Conservation (phyloP, 495 filamentous ascomycete species). For the Talaromyces ruber region DNA sequence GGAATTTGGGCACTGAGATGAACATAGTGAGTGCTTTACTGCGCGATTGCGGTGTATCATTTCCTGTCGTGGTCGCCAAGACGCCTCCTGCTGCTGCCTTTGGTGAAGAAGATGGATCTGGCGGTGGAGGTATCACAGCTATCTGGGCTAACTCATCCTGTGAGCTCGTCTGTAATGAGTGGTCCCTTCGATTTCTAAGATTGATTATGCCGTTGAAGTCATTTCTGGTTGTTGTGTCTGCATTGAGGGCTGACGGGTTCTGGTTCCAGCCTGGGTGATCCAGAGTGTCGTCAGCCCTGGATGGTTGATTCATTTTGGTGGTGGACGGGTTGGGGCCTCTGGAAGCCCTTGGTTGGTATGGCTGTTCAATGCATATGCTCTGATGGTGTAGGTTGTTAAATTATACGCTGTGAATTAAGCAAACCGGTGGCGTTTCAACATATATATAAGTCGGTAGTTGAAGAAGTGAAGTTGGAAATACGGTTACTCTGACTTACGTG, state of each 20-base stretch:
- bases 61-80: neutral
- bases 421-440: neutral
- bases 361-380: neutral
- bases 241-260: conserved; percentile 44
- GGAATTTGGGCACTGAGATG: neutral
- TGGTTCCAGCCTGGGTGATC: conserved; percentile 52
- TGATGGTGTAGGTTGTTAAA: neutral
- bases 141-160: neutral
- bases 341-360: neutral
- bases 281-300: conserved; percentile 50
- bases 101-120: neutral
- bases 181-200: conserved; percentile 27
- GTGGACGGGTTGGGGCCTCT: neutral
- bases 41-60: neutral
- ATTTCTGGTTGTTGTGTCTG: conserved; percentile 52
- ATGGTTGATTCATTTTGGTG: conserved; percentile 52
- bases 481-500: neutral
- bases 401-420: neutral
- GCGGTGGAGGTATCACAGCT: neutral
- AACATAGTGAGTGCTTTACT: neutral
- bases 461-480: neutral
- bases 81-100: neutral
- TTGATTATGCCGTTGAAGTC: conserved; percentile 53
- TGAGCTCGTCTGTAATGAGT: conserved; percentile 8
- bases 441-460: neutral